These are phyloP conservation scores for Sordaria brevicollis DNA, from an alignment of 495 filamentous ascomycete species.

Conservation along the genomic window DNA sequence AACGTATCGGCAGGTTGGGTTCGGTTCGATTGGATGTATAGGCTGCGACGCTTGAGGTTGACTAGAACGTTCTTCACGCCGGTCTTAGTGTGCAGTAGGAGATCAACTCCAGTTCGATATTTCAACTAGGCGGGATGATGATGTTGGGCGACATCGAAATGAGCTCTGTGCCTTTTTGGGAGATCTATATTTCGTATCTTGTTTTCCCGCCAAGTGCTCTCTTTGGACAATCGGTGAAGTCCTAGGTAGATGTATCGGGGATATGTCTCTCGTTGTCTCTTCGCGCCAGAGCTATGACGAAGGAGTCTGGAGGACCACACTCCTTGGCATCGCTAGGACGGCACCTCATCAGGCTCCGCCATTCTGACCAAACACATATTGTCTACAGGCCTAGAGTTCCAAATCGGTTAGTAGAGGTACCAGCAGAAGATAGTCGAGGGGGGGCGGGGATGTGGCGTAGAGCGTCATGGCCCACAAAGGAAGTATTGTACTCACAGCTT, in stretches of 20 bases:
- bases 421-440: no score
- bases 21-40: not conserved
- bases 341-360: slow-evolving; percentile 5
- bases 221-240: no score
- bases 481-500: slow-evolving; percentile 45
- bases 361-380: slow-evolving; percentile 31
- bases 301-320: not conserved
- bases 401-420: not conserved
- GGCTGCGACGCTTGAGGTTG: not conserved
- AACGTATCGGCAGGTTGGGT: not conserved
- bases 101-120: not conserved
- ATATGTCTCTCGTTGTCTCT: no score
- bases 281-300: not conserved
- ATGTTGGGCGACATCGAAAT: not conserved
- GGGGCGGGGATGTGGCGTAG: not conserved
- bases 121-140: not conserved
- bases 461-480: not conserved
- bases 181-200: not conserved
- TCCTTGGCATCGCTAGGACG: not conserved
- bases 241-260: no score
- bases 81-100: no score
- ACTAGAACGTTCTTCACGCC: not conserved
- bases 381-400: slow-evolving; percentile 31
- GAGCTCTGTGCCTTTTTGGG: not conserved
- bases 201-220: not conserved